A percentile compares a stretch with the other conserved stretches of the same genome.
phyloP scores from a whole-genome alignment of 1,284 basidiomycete genomes.

The Vanrija sp. region DNA sequence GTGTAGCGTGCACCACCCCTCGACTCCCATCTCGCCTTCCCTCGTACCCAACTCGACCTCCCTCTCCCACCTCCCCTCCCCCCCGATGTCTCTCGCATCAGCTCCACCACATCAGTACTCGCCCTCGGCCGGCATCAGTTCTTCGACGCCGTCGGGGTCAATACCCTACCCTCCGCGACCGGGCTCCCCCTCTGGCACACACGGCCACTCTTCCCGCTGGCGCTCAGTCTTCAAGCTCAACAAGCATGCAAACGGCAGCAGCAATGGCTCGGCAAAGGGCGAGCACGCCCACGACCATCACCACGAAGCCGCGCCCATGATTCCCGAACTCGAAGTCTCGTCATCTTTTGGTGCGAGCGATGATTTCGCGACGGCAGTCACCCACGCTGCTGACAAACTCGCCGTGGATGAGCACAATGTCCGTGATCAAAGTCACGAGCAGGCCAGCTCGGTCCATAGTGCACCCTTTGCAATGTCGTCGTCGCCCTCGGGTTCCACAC shows the following conservation, averaged over 20 bases:
- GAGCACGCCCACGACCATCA: neutral
- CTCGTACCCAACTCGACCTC: too few species aligned
- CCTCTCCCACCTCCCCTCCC: too few species aligned
- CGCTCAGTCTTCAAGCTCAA: conserved; percentile 4
- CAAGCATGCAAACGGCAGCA: neutral
- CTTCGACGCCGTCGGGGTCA: too few species aligned
- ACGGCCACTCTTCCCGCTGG: neutral
- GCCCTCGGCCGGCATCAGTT: neutral
- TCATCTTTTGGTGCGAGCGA: conserved; percentile 1
- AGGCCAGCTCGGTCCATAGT: neutral
- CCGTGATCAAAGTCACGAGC: neutral
- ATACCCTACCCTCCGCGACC: neutral
- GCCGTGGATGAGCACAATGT: neutral
- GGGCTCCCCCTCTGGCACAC: neutral
- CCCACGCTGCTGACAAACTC: too few species aligned
- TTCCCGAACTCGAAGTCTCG: conserved; percentile 17
- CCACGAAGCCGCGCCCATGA: conserved; percentile 5
- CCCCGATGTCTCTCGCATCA: conserved; percentile 7
- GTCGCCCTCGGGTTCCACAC: conserved; percentile 6
- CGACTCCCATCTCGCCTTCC: too few species aligned
- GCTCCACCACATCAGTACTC: conserved; percentile 3
- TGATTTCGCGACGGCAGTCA: too few species aligned
- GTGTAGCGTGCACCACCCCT: too few species aligned
- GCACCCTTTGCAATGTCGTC: neutral
- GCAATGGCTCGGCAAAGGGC: neutral